These are phyloP conservation scores for Leccinum subrobustum DNA, from an alignment of 1,284 basidiomycete genomes.

Conservation along the genomic window DNA sequence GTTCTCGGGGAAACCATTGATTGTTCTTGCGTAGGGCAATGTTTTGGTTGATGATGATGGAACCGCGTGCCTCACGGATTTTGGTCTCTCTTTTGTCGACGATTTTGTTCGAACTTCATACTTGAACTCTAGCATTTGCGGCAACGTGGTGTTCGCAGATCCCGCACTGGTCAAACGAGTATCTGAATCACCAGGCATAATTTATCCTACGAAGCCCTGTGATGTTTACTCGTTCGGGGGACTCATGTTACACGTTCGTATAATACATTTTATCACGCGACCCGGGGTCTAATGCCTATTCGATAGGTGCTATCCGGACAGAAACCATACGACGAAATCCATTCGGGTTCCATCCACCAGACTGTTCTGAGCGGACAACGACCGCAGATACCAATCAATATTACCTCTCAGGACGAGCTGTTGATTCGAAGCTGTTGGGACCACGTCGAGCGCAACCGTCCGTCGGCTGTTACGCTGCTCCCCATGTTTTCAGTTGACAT, in stretches of 20 bases:
- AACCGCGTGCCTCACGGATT: slow-evolving; percentile 33
- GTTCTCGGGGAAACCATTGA: neutral
- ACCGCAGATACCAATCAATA: slow-evolving; percentile 15
- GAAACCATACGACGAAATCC: slow-evolving; percentile 21
- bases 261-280: neutral
- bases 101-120: slow-evolving; percentile 37
- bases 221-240: slow-evolving; percentile 37
- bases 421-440: slow-evolving; percentile 26
- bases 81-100: slow-evolving; percentile 36
- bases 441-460: slow-evolving; percentile 6
- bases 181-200: neutral
- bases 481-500: neutral
- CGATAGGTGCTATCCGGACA: slow-evolving; percentile 23
- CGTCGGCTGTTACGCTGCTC: neutral
- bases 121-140: slow-evolving; percentile 32
- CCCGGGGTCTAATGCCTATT: slow-evolving; percentile 9
- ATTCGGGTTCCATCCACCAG: neutral
- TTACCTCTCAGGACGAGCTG: slow-evolving; percentile 9
- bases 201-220: slow-evolving; percentile 25
- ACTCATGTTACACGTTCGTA: slow-evolving; percentile 29
- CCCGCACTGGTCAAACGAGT: slow-evolving; percentile 31
- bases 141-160: slow-evolving; percentile 36
- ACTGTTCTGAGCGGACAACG: slow-evolving; percentile 11
- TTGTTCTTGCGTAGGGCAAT: slow-evolving; percentile 24
- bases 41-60: slow-evolving; percentile 25